phyloP scores from a whole-genome alignment of 2,329 filamentous ascomycete species.

The Penicillium sclerotiorum region DNA sequence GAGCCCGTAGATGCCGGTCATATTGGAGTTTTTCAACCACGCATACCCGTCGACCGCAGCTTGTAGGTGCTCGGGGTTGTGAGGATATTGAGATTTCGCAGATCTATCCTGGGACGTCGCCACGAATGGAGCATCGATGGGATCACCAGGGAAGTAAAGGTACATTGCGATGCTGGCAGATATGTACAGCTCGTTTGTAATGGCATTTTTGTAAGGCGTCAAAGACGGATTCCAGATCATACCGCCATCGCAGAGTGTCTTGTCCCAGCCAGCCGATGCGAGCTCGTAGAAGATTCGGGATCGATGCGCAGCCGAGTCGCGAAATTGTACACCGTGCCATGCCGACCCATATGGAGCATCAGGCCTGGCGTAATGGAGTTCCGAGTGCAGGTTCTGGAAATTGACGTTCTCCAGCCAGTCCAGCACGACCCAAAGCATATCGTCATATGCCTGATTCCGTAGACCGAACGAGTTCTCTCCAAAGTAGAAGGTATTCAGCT shows the following conservation, averaged over 20 bases:
- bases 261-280: slow-evolving; percentile 79
- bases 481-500: slow-evolving; percentile 78
- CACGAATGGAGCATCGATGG: slow-evolving; percentile 69
- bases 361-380: slow-evolving; percentile 57
- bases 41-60: slow-evolving; percentile 76
- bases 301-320: slow-evolving; percentile 76
- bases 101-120: slow-evolving; percentile 4
- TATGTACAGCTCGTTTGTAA: slow-evolving; percentile 90
- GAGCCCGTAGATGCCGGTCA: slow-evolving; percentile 74
- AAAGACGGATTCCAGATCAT: slow-evolving; percentile 88
- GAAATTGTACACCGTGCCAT: slow-evolving; percentile 80
- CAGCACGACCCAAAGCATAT: slow-evolving; percentile 93
- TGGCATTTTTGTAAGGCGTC: slow-evolving; percentile 89
- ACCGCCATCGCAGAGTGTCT: slow-evolving; percentile 76
- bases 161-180: slow-evolving; percentile 88
- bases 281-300: slow-evolving; percentile 85
- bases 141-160: slow-evolving; percentile 79
- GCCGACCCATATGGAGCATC: slow-evolving; percentile 23
- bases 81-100: slow-evolving; percentile 26
- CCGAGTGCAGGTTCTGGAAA: slow-evolving; percentile 72
- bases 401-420: slow-evolving; percentile 84
- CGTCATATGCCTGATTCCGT: slow-evolving; percentile 80
- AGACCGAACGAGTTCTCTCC: slow-evolving; percentile 78
- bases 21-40: slow-evolving; percentile 78
- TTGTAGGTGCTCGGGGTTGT: slow-evolving; percentile 67